phyloP scores from a whole-genome alignment of 2,329 filamentous ascomycete species.

The Beauveria australis region DNA sequence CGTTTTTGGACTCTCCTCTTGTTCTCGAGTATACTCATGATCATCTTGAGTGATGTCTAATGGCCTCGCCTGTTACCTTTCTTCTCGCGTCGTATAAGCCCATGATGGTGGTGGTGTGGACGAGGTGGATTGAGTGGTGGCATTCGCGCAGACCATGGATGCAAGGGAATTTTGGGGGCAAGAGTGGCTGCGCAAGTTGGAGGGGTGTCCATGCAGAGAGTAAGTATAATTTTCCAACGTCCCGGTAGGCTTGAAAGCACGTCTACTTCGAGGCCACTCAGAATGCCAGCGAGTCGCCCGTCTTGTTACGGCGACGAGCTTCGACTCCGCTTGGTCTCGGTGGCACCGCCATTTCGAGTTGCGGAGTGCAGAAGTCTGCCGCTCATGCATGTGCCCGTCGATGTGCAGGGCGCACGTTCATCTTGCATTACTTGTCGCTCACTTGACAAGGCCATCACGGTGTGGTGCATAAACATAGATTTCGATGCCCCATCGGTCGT shows the following conservation, averaged over 20 bases:
- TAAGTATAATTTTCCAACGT: background rate
- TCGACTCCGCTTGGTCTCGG: background rate
- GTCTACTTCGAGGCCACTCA: background rate
- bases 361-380: constrained; percentile 6
- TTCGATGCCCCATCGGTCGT: background rate
- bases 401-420: background rate
- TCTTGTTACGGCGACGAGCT: background rate
- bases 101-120: constrained; percentile 7
- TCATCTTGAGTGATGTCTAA: background rate
- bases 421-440: constrained; percentile 1
- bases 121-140: background rate
- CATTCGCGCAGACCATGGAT: background rate
- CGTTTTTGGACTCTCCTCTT: too few species aligned
- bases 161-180: background rate
- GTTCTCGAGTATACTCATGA: background rate
- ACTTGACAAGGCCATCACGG: background rate
- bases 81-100: background rate
- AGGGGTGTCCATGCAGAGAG: background rate
- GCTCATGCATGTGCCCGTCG: background rate
- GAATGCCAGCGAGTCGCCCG: background rate
- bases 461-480: background rate
- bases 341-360: background rate
- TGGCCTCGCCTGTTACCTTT: background rate
- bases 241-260: background rate
- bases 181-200: background rate